Evolutionary conservation across 2,329 filamentous ascomycete genomes (phyloP).

Genomic region (Aurifilum marmelostoma): DNA sequence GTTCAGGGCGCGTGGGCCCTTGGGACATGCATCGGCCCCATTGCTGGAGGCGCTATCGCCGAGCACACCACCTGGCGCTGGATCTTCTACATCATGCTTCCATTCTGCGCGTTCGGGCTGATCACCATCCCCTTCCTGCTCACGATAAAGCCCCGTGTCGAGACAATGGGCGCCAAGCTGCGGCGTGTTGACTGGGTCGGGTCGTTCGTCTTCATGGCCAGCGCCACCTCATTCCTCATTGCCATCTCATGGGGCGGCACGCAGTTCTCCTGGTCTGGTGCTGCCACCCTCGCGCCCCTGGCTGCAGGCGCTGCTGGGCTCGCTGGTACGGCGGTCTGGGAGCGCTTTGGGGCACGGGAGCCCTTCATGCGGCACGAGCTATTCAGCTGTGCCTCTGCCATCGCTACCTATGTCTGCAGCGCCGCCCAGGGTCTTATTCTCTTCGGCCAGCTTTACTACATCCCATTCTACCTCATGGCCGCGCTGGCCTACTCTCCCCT

Average conservation of each 20-base stretch:
- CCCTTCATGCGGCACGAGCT: slow-evolving; percentile 40
- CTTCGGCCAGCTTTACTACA: slow-evolving; percentile 40
- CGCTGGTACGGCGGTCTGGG: slow-evolving; percentile 42
- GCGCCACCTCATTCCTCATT: slow-evolving; percentile 49
- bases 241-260: slow-evolving; percentile 53
- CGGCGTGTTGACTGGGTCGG: slow-evolving; percentile 50
- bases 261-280: slow-evolving; percentile 46
- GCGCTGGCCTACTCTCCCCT: slow-evolving; percentile 40
- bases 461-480: slow-evolving; percentile 45
- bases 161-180: slow-evolving; percentile 41
- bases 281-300: slow-evolving; percentile 46
- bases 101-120: slow-evolving; percentile 46
- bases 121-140: slow-evolving; percentile 46
- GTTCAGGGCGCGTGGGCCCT: slow-evolving; percentile 45
- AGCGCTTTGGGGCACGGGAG: slow-evolving; percentile 37
- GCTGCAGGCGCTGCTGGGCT: slow-evolving; percentile 47
- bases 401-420: slow-evolving; percentile 39
- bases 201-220: slow-evolving; percentile 47
- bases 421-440: slow-evolving; percentile 40
- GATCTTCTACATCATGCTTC: slow-evolving; percentile 54
- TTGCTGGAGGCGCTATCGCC: slow-evolving; percentile 43
- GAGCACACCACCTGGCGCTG: slow-evolving; percentile 48
- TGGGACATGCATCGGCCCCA: slow-evolving; percentile 45
- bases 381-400: slow-evolving; percentile 37
- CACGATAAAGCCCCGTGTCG: slow-evolving; percentile 41